Evolutionary conservation across 2,329 filamentous ascomycete genomes (phyloP).

Genomic region (Aspergillus sojae): DNA sequence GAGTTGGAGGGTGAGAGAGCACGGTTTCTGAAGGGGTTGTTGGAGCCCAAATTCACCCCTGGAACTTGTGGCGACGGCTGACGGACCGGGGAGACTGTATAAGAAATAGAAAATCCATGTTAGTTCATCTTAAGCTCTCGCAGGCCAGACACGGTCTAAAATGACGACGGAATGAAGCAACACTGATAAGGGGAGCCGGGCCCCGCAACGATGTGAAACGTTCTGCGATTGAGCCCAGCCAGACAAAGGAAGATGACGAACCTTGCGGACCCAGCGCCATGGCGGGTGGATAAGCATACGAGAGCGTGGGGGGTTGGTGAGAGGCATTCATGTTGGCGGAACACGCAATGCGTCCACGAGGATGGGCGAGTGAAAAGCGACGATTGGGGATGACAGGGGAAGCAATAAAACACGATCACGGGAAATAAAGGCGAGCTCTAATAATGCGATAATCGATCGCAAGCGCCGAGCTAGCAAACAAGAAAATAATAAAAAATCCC

Average conservation of each 20-base stretch:
- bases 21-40: constrained; percentile 55
- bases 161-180: constrained; percentile 17
- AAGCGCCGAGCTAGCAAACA: constrained; percentile 1
- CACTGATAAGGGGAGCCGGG: constrained; percentile 13
- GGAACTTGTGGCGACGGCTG: constrained; percentile 35
- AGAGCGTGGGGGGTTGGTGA: constrained; percentile 30
- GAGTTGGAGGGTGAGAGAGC: constrained; percentile 42
- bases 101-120: constrained; percentile 3
- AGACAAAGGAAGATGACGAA: constrained; percentile 29
- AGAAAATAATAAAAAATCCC: neutral
- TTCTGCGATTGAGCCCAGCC: neutral
- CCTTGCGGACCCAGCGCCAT: constrained; percentile 36
- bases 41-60: constrained; percentile 44
- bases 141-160: constrained; percentile 12
- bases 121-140: neutral
- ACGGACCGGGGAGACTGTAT: constrained; percentile 29
- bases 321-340: constrained; percentile 34
- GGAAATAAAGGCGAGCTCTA: constrained; percentile 15
- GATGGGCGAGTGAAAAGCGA: constrained; percentile 10
- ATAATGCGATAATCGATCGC: constrained; percentile 9
- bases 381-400: constrained; percentile 16
- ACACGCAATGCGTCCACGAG: constrained; percentile 23
- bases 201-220: constrained; percentile 16
- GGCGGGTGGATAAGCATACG: constrained; percentile 35
- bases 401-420: constrained; percentile 18